Evolutionary conservation across 495 filamentous ascomycete species (phyloP).

Genomic region (Penicillium subrubescens): DNA sequence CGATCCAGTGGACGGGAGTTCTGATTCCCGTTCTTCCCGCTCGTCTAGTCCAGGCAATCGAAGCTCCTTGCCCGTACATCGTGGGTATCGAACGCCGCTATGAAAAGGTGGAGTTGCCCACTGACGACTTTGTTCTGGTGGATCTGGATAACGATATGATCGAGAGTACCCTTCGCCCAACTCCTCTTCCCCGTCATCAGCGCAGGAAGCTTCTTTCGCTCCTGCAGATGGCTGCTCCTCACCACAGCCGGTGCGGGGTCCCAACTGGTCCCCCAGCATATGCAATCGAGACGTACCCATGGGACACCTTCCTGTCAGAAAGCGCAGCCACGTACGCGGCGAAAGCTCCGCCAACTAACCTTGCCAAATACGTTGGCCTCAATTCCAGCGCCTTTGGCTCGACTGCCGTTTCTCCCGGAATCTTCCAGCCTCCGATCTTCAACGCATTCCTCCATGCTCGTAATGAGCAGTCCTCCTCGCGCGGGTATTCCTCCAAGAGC

Average conservation of each 20-base stretch:
- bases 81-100: constrained; percentile 93
- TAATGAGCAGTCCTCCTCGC: constrained; percentile 54
- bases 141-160: constrained; percentile 91
- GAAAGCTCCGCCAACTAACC: constrained; percentile 65
- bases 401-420: constrained; percentile 54
- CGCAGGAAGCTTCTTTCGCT: constrained; percentile 86
- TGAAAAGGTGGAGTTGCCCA: constrained; percentile 85
- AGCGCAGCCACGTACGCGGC: constrained; percentile 76
- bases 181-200: constrained; percentile 81
- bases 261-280: constrained; percentile 87
- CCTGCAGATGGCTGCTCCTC: constrained; percentile 86
- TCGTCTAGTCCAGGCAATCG: constrained; percentile 81
- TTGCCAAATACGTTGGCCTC: constrained; percentile 82
- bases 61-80: constrained; percentile 96
- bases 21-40: constrained; percentile 91
- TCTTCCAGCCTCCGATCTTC: constrained; percentile 65
- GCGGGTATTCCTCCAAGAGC: constrained; percentile 53
- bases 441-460: constrained; percentile 87
- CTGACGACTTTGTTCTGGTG: constrained; percentile 95
- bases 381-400: constrained; percentile 85
- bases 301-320: constrained; percentile 85
- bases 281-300: constrained; percentile 88
- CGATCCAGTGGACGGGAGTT: constrained; percentile 87
- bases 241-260: constrained; percentile 85
- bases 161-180: constrained; percentile 73